These are phyloP conservation scores for Kernera saxatilis DNA, from an alignment of 345 rosid species.

Conservation along the genomic window DNA sequence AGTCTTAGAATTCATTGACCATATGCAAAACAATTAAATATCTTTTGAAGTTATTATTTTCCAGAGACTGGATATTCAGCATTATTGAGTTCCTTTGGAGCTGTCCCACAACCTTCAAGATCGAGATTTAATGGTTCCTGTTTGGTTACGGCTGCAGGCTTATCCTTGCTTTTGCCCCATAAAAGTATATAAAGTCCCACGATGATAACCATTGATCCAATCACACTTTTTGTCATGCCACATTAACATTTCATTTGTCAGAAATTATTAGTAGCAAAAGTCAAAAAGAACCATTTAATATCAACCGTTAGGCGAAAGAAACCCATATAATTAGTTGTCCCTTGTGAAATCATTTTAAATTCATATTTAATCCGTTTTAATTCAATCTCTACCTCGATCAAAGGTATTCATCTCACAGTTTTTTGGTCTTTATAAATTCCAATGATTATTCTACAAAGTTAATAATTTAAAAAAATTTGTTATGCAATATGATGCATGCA, in stretches of 20 bases:
- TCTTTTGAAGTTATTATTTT: background rate
- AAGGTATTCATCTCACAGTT: background rate
- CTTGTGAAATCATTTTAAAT: background rate
- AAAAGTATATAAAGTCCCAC: conserved; percentile 64
- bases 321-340: background rate
- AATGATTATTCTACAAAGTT: background rate
- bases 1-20: background rate
- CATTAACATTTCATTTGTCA: background rate
- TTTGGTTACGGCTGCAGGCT: conserved; percentile 31
- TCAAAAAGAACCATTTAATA: conserved; percentile 3
- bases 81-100: conserved; percentile 21
- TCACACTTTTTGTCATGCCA: conserved; percentile 39
- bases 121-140: conserved; percentile 35
- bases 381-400: background rate
- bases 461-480: background rate
- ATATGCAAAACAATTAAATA: background rate
- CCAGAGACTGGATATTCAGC: background rate
- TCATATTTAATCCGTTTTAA: background rate
- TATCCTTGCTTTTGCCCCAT: conserved; percentile 75
- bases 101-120: conserved; percentile 23
- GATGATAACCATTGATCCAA: conserved; percentile 61
- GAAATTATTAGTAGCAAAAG: background rate
- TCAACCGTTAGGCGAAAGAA: background rate
- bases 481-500: background rate
- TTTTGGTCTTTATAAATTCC: background rate